phyloP scores from a whole-genome alignment of 2,329 filamentous ascomycete species.

The Trichocomaceae sp. region DNA sequence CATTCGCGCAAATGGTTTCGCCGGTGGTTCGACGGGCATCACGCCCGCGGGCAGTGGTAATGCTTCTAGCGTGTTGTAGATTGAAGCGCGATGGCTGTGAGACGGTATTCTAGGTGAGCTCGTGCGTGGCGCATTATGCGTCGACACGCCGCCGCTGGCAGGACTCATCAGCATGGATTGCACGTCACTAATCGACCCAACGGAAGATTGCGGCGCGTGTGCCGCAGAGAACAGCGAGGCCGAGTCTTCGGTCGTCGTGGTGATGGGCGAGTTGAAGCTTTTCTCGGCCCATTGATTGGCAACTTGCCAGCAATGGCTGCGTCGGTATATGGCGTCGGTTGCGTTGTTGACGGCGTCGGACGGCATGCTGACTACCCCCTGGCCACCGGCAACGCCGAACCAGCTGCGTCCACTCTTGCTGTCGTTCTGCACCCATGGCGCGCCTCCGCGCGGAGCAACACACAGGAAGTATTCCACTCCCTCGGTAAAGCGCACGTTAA shows the following conservation, averaged over 20 bases:
- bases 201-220: constrained; percentile 31
- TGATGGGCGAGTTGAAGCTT: constrained; percentile 27
- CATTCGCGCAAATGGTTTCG: constrained; percentile 34
- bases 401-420: constrained; percentile 39
- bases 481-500: constrained; percentile 38
- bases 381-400: constrained; percentile 55
- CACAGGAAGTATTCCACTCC: constrained; percentile 47
- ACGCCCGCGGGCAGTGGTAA: constrained; percentile 39
- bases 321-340: constrained; percentile 60
- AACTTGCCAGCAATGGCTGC: constrained; percentile 63
- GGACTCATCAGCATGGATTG: constrained; percentile 21
- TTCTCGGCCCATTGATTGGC: constrained; percentile 55
- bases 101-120: constrained; percentile 25
- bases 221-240: constrained; percentile 34
- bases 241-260: constrained; percentile 29
- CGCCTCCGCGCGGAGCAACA: constrained; percentile 42
- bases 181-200: constrained; percentile 29
- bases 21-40: constrained; percentile 34
- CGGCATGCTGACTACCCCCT: constrained; percentile 55
- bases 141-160: constrained; percentile 25
- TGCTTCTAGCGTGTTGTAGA: constrained; percentile 41
- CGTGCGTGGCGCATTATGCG: constrained; percentile 30
- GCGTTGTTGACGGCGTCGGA: constrained; percentile 60
- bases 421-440: constrained; percentile 45
- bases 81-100: constrained; percentile 37